These are phyloP conservation scores for Chrysoporthe deuterocubensis DNA, from an alignment of 2,329 filamentous ascomycete genomes.

Conservation along the genomic window DNA sequence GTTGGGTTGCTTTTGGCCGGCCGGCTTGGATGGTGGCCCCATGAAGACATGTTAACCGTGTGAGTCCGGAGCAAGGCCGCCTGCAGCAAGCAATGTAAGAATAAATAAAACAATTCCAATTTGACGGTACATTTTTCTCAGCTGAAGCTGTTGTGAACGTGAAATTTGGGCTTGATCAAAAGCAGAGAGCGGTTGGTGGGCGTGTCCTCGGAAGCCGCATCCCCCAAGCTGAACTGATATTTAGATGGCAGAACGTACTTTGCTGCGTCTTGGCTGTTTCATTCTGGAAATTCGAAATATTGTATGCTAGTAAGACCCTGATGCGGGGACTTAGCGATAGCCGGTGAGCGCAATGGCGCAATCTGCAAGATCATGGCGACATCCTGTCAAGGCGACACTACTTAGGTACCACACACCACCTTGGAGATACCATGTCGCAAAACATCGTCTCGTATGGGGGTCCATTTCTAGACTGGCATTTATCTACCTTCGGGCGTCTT, in stretches of 20 bases:
- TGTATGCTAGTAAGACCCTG: neutral
- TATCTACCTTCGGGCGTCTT: too few relatives aligned
- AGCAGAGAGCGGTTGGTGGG: neutral
- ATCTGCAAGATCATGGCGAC: neutral
- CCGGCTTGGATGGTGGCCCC: neutral
- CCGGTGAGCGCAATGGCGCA: neutral
- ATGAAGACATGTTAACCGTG: slow-evolving; percentile 1
- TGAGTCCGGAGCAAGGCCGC: neutral
- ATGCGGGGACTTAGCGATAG: neutral
- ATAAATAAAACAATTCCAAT: neutral
- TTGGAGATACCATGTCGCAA: neutral
- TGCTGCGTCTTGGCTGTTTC: neutral
- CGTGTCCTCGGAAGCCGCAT: neutral
- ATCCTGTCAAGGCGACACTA: neutral
- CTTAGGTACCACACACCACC: neutral
- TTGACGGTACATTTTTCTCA: neutral
- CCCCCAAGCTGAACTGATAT: neutral
- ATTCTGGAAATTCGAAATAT: neutral
- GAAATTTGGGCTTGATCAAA: too few relatives aligned
- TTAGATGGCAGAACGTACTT: neutral
- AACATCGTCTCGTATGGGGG: neutral
- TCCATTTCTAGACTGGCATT: too few relatives aligned
- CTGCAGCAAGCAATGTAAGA: neutral
- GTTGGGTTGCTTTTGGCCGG: slow-evolving; percentile 45
- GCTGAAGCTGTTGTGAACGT: neutral